phyloP scores from a whole-genome alignment of 2,329 filamentous ascomycete genomes.

The Calonectria honghensis region DNA sequence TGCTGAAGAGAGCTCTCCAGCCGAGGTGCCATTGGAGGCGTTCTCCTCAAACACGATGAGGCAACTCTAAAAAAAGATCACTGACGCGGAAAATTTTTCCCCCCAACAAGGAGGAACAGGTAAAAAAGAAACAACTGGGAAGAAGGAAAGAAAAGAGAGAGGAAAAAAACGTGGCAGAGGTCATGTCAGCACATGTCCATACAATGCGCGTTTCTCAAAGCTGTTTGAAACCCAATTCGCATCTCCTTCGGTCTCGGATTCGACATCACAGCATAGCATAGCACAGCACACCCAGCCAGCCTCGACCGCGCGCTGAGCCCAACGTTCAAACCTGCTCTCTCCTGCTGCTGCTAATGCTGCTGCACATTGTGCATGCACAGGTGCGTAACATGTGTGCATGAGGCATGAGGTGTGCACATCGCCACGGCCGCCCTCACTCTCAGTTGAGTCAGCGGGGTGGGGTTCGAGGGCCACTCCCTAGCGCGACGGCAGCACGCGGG shows the following conservation, averaged over 20 bases:
- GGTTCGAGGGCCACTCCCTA: neutral
- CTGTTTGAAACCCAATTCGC: slow-evolving; percentile 13
- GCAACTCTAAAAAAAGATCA: slow-evolving; percentile 26
- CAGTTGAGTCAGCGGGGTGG: neutral
- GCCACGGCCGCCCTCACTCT: neutral
- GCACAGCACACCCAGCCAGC: neutral
- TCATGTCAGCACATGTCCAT: neutral
- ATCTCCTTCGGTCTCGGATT: neutral
- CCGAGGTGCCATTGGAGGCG: slow-evolving; percentile 18
- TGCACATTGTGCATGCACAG: slow-evolving; percentile 17
- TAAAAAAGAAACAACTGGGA: neutral
- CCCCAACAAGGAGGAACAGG: neutral
- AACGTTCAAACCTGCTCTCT: neutral
- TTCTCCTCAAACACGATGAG: slow-evolving; percentile 20
- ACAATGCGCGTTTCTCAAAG: slow-evolving; percentile 4
- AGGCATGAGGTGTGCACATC: neutral
- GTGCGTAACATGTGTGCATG: slow-evolving; percentile 5
- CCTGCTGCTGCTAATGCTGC: neutral
- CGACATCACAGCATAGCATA: neutral
- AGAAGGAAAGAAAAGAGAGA: neutral
- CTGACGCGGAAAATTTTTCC: neutral
- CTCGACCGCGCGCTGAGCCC: slow-evolving; percentile 5
- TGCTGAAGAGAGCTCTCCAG: neutral
- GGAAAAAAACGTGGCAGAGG: neutral
- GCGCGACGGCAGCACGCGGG: slow-evolving; percentile 1